Base-by-base conservation (phyloP, 495 filamentous ascomycete genomes). In the Penicillium cosmopolitanum region DNA sequence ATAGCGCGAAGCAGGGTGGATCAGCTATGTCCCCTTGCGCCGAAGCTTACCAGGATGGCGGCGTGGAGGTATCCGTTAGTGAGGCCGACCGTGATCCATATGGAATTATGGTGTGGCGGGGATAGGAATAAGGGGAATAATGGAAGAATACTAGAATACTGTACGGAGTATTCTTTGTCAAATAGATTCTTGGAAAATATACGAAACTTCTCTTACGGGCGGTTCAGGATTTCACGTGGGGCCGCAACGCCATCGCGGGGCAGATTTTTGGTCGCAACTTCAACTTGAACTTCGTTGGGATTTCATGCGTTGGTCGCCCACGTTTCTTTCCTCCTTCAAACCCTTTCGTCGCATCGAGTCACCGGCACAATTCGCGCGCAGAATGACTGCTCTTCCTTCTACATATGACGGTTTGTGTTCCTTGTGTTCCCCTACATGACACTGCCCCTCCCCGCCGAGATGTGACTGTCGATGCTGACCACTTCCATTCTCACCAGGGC, bases 21-120 rank as follows among this genome's bases (percentile, higher is more conserved):
- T 46, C 50, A 13, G 56, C 61, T 6, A 34, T 58, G 5, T 70
- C 76, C 33, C 77, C 72, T 38, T 69, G 72, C 61, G 63, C 75
- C 47, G 80, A 84, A 31, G 75, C 77, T 18, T 72, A 81, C 50
- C 63, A 70, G 33, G 84, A 87, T 68, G 76, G 69, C 4, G 67
- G 74, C 44, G 76, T 88, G 16, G 77, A 84, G 53, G 87, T 98
- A 40, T 66, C 86, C 61, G 85, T 95, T 48, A 96, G 92, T 69
- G 81, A 88, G 68, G 79, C 74, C 53, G 95, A 98, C 77, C 80
- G 83, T 35, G 95, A 98, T 80, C 88, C 88, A 2, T 91, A 85
- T 76, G 85, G 84, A 18, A 84, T 91, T 63, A 82, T 89, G 65
- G 76, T 88, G 46, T 70, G 78, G 58, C 79, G 79, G 5, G 25